Conservation (phyloP, 75 land plant species). For the Cupressus sempervirens region DNA sequence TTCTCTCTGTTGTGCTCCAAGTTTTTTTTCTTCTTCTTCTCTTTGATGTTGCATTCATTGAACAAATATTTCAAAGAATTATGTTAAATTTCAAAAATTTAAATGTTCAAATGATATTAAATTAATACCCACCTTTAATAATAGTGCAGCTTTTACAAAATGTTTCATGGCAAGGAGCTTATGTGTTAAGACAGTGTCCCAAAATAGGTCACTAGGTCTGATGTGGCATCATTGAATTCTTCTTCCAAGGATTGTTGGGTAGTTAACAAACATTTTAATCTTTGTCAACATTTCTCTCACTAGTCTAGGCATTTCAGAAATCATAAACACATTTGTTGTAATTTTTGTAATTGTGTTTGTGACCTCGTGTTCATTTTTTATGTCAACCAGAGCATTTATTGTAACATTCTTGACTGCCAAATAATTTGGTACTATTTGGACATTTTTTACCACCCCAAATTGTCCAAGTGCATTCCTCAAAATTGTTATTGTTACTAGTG, state of each 20-base stretch:
- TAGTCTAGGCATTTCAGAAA: constrained; percentile 68
- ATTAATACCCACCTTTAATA: constrained; percentile 32
- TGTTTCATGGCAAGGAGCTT: constrained; percentile 26
- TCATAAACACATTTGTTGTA: constrained; percentile 44
- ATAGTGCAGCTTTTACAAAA: constrained; percentile 26
- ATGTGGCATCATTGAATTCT: constrained; percentile 34
- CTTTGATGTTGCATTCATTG: constrained; percentile 29
- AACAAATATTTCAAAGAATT: neutral
- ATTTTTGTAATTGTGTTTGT: constrained; percentile 12
- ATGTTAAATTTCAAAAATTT: neutral
- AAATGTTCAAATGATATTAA: neutral
- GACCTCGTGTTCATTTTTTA: constrained; percentile 35
- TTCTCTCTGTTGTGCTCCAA: constrained; percentile 32
- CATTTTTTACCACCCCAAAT: constrained; percentile 42
- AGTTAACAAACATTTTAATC: constrained; percentile 45
- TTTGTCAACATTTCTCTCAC: constrained; percentile 44
- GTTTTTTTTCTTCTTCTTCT: constrained; percentile 41
- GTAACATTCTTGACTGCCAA: constrained; percentile 17
- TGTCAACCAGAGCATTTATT: constrained; percentile 49
- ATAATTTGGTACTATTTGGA: constrained; percentile 45
- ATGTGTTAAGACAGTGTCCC: constrained; percentile 21
- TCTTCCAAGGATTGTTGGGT: constrained; percentile 41
- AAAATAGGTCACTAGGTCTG: constrained; percentile 32
- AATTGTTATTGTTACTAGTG: constrained; percentile 34
- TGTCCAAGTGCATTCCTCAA: constrained; percentile 48